Conservation (phyloP, 2,329 filamentous ascomycete species). For the Scedosporium dehoogii region DNA sequence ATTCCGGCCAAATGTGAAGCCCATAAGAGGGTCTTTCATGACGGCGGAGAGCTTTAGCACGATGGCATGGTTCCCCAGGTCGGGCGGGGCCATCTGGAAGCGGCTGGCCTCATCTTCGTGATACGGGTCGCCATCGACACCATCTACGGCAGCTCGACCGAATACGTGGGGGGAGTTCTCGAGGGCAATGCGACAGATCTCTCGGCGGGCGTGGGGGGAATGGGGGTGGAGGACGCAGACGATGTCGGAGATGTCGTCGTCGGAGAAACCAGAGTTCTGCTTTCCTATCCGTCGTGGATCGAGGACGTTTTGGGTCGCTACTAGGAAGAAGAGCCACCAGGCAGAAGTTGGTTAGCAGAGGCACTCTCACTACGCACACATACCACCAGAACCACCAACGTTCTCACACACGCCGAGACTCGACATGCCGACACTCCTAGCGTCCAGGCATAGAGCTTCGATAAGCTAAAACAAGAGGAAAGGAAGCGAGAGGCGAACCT, state of each 20-base stretch:
- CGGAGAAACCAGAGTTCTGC: slow-evolving; percentile 72
- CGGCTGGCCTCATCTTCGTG: slow-evolving; percentile 38
- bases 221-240: slow-evolving; percentile 79
- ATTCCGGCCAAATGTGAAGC: slow-evolving; percentile 85
- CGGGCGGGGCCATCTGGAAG: slow-evolving; percentile 36
- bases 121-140: slow-evolving; percentile 40
- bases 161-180: slow-evolving; percentile 39
- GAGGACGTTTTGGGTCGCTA: slow-evolving; percentile 68
- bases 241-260: slow-evolving; percentile 78
- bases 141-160: slow-evolving; percentile 36
- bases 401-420: too few relatives aligned
- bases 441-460: too few relatives aligned
- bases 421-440: too few relatives aligned
- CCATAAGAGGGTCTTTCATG: slow-evolving; percentile 56
- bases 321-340: neutral
- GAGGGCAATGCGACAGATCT: slow-evolving; percentile 46
- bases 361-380: neutral
- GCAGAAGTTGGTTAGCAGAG: neutral
- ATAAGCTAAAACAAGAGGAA: neutral
- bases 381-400: too few relatives aligned
- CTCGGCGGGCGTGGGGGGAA: slow-evolving; percentile 60
- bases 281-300: slow-evolving; percentile 72
- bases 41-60: slow-evolving; percentile 69
- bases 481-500: slow-evolving; percentile 1
- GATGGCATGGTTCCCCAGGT: slow-evolving; percentile 54